Conservation (phyloP, 768 basidiomycete species). For the Tephrocybe sp. region DNA sequence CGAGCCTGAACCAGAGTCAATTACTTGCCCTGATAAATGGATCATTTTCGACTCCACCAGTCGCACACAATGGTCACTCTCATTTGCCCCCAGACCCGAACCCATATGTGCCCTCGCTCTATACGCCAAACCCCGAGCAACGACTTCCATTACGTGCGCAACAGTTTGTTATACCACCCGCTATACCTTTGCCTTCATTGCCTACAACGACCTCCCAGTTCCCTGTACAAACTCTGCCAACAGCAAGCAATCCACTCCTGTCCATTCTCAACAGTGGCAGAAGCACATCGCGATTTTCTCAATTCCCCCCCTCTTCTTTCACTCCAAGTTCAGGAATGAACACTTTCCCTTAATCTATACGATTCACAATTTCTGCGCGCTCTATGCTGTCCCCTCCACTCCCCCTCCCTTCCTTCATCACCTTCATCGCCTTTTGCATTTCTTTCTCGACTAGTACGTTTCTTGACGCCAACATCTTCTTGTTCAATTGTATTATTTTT, state of each 20-base stretch:
- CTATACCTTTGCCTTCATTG: not conserved
- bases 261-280: conserved; percentile 19
- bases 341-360: not conserved
- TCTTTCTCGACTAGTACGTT: no score
- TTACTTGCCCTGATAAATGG: conserved; percentile 44
- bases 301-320: conserved; percentile 6
- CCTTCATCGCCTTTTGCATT: no score
- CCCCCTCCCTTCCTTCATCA: not conserved
- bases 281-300: conserved; percentile 5
- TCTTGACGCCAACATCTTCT: no score
- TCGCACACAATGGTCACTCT: not conserved
- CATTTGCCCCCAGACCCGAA: not conserved
- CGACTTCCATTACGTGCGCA: not conserved
- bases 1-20: conserved; percentile 54
- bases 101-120: not conserved
- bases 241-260: conserved; percentile 15
- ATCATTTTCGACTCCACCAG: conserved; percentile 10
- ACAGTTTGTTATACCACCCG: not conserved
- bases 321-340: conserved; percentile 2
- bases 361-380: not conserved
- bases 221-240: not conserved
- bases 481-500: no score
- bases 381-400: no score
- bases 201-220: conserved; percentile 2
- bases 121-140: not conserved